Base-by-base conservation (phyloP, 1,284 basidiomycete genomes). In the Apiotrichum domesticum region DNA sequence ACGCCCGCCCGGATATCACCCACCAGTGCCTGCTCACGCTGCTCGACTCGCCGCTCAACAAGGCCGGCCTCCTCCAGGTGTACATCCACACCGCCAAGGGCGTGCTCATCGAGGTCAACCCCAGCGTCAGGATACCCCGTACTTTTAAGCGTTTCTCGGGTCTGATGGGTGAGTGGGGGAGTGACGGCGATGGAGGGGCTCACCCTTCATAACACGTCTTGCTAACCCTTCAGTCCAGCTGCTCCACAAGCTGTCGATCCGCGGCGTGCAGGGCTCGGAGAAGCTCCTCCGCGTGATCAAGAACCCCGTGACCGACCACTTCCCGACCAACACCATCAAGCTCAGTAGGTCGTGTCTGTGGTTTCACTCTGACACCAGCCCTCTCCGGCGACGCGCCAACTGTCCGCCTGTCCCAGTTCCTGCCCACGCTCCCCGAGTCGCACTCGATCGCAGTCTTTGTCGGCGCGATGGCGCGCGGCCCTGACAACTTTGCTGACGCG, bases 121-220 rank as follows among this genome's bases (percentile, higher is more conserved):
- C 95, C 6, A 88, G 90, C 76, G 93, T 99, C 34, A 84, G 95
- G 61, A 99, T 99, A 69, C 95, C 95, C 9, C 82, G 95, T 62
- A 99, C 95, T 6, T 98, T 99, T 79, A 99, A 99, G 80, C 86
- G 95, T 6, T 99, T 99, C 79, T 92, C 90, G 58, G 95, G 95
- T 41, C 80, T 99, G 59, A 99, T 99, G 96, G 91, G 92, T 93
- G 70, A 66, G 88, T 75, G 35, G 15, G 15, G 21, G 21, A 21
- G 21, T 21, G 21, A 21, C 21, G 21, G 21, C 21, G 21, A 21
- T 21, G 21, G 21, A 21, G 21, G 21, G 21, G 21, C 21, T 21
- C 21, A 21, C 21, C 21, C 21, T 21, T 21, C 21, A 21, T 21
- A 29, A n/a, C 44, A 8, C 29, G 6, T 46, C 29, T 7, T 10